Percentiles rank a stretch among this genome's conserved stretches.
These are phyloP conservation scores for Pseudogymnoascus sp. DNA, from an alignment of 2,329 filamentous ascomycete genomes.

Conservation along the genomic window DNA sequence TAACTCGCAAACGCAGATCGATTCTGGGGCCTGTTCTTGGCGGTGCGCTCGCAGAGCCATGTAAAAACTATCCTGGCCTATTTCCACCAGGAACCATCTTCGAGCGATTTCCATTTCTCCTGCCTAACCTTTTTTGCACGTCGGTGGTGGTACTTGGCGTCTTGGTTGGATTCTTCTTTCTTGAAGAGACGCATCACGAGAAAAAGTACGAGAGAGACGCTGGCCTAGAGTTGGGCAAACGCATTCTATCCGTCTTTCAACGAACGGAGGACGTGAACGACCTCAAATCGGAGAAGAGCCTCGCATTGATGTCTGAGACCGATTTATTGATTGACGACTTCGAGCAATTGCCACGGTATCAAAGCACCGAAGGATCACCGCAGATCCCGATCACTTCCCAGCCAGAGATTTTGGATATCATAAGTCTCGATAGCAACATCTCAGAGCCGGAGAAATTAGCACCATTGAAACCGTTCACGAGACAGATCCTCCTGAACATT, in stretches of 20 bases:
- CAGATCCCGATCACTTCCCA: slow-evolving; percentile 34
- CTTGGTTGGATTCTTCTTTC: slow-evolving; percentile 70
- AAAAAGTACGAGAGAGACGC: slow-evolving; percentile 70
- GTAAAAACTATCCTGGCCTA: slow-evolving; percentile 67
- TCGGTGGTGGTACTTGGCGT: slow-evolving; percentile 70
- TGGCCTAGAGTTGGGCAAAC: slow-evolving; percentile 69
- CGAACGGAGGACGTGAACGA: slow-evolving; percentile 29
- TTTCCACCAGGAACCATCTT: slow-evolving; percentile 72
- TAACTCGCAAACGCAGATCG: slow-evolving; percentile 46
- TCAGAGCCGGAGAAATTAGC: slow-evolving; percentile 31
- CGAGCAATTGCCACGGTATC: slow-evolving; percentile 62
- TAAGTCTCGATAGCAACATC: slow-evolving; percentile 26
- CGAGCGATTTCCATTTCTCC: slow-evolving; percentile 79
- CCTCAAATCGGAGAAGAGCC: slow-evolving; percentile 40
- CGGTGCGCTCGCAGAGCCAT: slow-evolving; percentile 81
- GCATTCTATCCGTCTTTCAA: slow-evolving; percentile 42
- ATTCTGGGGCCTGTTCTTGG: slow-evolving; percentile 90
- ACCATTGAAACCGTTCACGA: slow-evolving; percentile 64
- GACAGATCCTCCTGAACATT: slow-evolving; percentile 79
- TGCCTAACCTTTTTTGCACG: slow-evolving; percentile 87
- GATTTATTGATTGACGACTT: slow-evolving; percentile 52
- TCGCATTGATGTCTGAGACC: slow-evolving; percentile 16
- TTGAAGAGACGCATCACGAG: slow-evolving; percentile 88
- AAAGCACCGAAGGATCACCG: slow-evolving; percentile 51
- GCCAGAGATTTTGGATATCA: slow-evolving; percentile 33